Evolutionary conservation across 2,329 filamentous ascomycete genomes (phyloP).

Genomic region (Beauveria australis): DNA sequence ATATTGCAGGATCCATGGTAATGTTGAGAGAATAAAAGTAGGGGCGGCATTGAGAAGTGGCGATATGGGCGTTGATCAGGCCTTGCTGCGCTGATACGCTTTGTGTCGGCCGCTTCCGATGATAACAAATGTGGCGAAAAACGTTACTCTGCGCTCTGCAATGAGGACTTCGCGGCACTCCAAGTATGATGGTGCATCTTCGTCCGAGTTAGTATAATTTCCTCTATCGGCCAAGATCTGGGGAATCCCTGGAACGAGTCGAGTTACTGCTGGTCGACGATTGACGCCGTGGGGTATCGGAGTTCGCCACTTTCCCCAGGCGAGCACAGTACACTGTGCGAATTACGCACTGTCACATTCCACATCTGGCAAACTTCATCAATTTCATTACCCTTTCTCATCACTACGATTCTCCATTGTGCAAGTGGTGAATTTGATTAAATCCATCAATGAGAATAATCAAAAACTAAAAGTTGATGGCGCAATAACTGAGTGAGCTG

Average conservation of each 20-base stretch:
- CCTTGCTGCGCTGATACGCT: background rate
- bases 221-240: background rate
- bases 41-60: background rate
- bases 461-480: no score
- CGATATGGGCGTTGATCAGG: background rate
- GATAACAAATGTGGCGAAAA: background rate
- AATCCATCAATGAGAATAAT: no score
- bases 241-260: background rate
- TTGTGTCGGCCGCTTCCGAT: slow-evolving; percentile 1
- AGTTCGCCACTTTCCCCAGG: slow-evolving; percentile 11
- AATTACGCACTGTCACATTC: background rate
- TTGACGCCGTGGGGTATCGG: slow-evolving; percentile 5
- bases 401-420: no score
- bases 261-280: background rate
- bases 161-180: background rate
- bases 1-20: slow-evolving; percentile 11
- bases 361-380: background rate
- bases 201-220: background rate
- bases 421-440: no score
- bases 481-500: no score
- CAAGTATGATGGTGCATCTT: background rate
- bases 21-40: background rate
- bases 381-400: no score
- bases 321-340: background rate
- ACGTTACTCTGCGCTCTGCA: background rate